Evolutionary conservation across 2,329 filamentous ascomycete genomes (phyloP), one percentile per base, ranked within the genome.

Genomic region (Penicillium sp.): DNA sequence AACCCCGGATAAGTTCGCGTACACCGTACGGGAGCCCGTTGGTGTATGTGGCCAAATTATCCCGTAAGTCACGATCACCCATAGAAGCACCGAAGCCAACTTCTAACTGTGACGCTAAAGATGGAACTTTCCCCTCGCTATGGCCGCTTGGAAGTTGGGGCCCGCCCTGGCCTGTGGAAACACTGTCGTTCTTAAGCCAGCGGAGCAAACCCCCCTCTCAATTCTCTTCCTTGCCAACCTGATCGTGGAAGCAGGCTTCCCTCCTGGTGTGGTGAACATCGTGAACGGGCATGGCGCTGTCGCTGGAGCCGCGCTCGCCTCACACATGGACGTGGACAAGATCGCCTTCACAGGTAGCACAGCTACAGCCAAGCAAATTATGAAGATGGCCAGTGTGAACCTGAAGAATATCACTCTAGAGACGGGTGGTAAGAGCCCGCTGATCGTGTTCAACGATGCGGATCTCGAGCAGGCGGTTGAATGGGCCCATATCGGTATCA

Each of bases 11-110:
- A 89, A 86, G 74, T 90, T 93, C 79, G 86, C 89, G 79, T 93
- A 92, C 80, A 90, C 89, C 64, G 79, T 81, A 69, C 83, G 85
- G 60, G 89, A 94, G 82, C 89, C 90, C 7, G 76, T 84, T 59
- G 87, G 88, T 74, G 87, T 90, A 56, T 92, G 88, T 74, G 89
- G 86, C 69, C 89, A 92, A 73, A 91, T 92, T 69, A 92, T 92
- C 67, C 89, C 89, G 64, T 91, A 87, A 88, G 90, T 90, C 9
- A 79, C 89, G 89, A 78, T 0, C 86, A 85, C 13, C 87, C 87
- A 4, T 81, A 81, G 24, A 16, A 61, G 79, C 0, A 20, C 10
- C 4, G 16, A 54, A 14, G 9, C 20, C 11, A 47, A 20, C 22
- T 24, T 26, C 55, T 40, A 31, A 58, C 31, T 6, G 10, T 4